Base-by-base conservation (phyloP, 768 basidiomycete species). In the Arthromyces matolae region DNA sequence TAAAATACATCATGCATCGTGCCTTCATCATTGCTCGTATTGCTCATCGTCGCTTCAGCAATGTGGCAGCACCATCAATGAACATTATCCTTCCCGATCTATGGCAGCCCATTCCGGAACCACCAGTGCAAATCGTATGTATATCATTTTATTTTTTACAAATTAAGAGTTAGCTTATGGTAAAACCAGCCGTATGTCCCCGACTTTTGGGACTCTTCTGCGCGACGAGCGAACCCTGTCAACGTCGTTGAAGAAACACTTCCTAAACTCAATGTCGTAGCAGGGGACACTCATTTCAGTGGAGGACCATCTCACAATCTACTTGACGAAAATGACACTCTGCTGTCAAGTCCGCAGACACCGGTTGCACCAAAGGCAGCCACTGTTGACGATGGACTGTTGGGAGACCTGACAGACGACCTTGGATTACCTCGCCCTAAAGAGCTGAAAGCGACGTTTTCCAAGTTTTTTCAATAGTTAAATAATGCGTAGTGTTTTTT, bases 51-150 rank as follows among this genome's bases (percentile, higher is more conserved):
- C n/a, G n/a, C n/a, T n/a, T n/a, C n/a, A n/a, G n/a, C n/a, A n/a
- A n/a, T n/a, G n/a, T n/a, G n/a, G n/a, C n/a, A n/a, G n/a, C n/a
- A 16, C 36, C 13, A 14, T 44, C 43, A 48, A 43, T 80, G 53
- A 71, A 74, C 51, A 62, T 86, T 55, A 70, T 66, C 40, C 60
- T 91, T 34, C 89, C 89, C 18, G 73, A 84, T 52, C 60, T 78
- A 13, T 70, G 76, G 18, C 64, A 65, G 19, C 73, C 73, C 7
- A 63, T 62, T 24, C 68, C 71, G 2, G 69, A 71, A 42, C 54
- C 63, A 4, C 72, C 73, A 18, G 70, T 79, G 23, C 80, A 83
- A 65, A 75, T 85, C 44, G 88, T 90, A 58, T 49, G 84, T 75
- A 8, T 14, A 12, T 1, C 24, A 23, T 49, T 25, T 28, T 39